Percentiles rank a stretch among this genome's conserved stretches.
phyloP scores from a whole-genome alignment of 1,284 basidiomycete species.

The Cutaneotrichosporon spelunceum region DNA sequence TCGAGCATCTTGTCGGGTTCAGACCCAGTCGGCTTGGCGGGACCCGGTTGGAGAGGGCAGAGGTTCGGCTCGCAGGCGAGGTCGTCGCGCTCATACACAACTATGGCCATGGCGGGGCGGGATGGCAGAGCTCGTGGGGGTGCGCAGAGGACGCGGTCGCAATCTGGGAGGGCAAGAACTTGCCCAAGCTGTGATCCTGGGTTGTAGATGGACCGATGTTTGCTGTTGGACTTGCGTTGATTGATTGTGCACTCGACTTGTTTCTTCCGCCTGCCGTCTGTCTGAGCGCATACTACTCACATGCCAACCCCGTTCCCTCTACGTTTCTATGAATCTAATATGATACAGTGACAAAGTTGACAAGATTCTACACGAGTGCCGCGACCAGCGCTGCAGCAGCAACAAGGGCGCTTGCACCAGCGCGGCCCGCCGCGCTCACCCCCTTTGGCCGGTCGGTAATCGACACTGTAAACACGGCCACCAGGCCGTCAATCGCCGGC shows the following conservation, averaged over 20 bases:
- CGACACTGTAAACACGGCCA: slow-evolving; percentile 74
- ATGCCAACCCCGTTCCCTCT: too few species aligned
- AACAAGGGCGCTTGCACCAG: not conserved
- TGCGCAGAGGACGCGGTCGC: slow-evolving; percentile 43
- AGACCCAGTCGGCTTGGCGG: slow-evolving; percentile 40
- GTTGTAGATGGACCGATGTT: not conserved
- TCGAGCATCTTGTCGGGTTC: slow-evolving; percentile 39
- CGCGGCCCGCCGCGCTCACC: not conserved
- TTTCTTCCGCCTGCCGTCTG: too few species aligned
- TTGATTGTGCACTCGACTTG: too few species aligned
- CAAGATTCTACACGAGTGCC: not conserved
- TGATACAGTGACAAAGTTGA: not conserved
- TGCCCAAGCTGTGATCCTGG: slow-evolving; percentile 7
- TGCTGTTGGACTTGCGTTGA: too few species aligned
- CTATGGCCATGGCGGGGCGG: slow-evolving; percentile 51
- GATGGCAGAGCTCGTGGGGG: slow-evolving; percentile 51
- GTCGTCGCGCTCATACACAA: slow-evolving; percentile 37
- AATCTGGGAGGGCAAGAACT: slow-evolving; percentile 38
- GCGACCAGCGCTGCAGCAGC: not conserved
- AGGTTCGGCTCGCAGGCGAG: not conserved
- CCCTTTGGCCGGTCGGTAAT: slow-evolving; percentile 50
- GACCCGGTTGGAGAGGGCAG: slow-evolving; percentile 32
- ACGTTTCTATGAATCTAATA: too few species aligned
- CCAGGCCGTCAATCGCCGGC: slow-evolving; percentile 76
- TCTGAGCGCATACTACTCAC: too few species aligned